These are phyloP conservation scores for Botrytis pseudocinerea DNA, from an alignment of 2,329 filamentous ascomycete species.

Conservation along the genomic window DNA sequence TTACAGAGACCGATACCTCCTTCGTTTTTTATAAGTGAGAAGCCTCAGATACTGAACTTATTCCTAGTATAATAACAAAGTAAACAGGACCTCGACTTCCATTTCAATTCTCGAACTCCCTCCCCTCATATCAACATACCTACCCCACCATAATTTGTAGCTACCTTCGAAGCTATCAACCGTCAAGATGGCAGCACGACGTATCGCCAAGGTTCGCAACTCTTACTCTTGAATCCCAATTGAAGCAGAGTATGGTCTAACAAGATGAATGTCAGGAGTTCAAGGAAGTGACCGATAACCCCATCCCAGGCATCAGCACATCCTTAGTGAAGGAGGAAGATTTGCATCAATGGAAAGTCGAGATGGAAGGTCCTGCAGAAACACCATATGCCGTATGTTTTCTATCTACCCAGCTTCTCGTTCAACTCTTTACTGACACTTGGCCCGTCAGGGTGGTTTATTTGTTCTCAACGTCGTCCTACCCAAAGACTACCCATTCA, in stretches of 20 bases:
- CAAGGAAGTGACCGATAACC: slow-evolving; percentile 55
- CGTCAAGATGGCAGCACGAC: slow-evolving; percentile 37
- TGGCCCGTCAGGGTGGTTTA: slow-evolving; percentile 53
- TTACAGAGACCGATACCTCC: not conserved
- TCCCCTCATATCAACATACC: slow-evolving; percentile 13
- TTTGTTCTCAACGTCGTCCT: slow-evolving; percentile 67
- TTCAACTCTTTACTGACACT: slow-evolving; percentile 4
- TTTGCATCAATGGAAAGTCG: slow-evolving; percentile 67
- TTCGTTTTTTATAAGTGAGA: not conserved
- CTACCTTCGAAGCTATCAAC: slow-evolving; percentile 18
- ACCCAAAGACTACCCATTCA: slow-evolving; percentile 73
- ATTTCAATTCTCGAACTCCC: not conserved
- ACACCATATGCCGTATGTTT: slow-evolving; percentile 63
- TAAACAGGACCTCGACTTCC: not conserved
- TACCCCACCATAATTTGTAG: slow-evolving; percentile 2
- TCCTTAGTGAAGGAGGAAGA: slow-evolving; percentile 61
- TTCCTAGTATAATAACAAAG: slow-evolving; percentile 1
- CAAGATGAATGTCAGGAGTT: slow-evolving; percentile 52
- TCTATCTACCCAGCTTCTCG: not conserved
- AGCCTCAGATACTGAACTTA: not conserved
- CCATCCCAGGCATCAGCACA: slow-evolving; percentile 58
- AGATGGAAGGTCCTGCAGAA: slow-evolving; percentile 64
- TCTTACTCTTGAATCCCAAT: not conserved
- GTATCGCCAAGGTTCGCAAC: slow-evolving; percentile 35
- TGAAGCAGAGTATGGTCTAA: not conserved